phyloP scores from a whole-genome alignment of 345 rosid species.

The Aethionema arabicum region DNA sequence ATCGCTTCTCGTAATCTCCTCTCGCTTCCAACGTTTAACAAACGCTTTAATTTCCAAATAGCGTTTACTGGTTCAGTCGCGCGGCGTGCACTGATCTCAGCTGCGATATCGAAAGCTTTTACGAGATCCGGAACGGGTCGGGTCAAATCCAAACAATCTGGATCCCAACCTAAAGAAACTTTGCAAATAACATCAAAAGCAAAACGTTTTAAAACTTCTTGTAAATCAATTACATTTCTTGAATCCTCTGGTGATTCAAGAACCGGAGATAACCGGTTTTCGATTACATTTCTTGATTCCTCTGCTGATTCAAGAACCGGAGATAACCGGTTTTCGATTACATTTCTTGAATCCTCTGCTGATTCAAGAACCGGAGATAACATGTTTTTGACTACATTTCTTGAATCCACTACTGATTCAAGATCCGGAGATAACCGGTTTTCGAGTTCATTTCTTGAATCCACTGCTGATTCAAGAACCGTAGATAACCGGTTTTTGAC shows the following conservation, averaged over 20 bases:
- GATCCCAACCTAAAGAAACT: slow-evolving; percentile 58
- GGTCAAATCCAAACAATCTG: slow-evolving; percentile 48
- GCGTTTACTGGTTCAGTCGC: slow-evolving; percentile 48
- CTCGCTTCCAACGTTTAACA: slow-evolving; percentile 56
- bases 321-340: slow-evolving; percentile 50
- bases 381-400: slow-evolving; percentile 48
- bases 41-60: slow-evolving; percentile 67
- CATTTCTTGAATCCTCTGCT: slow-evolving; percentile 31
- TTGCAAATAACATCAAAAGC: slow-evolving; percentile 54
- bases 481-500: too few species aligned
- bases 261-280: slow-evolving; percentile 51
- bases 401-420: slow-evolving; percentile 32
- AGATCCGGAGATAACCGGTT: slow-evolving; percentile 53
- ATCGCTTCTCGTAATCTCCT: slow-evolving; percentile 50
- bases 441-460: slow-evolving; percentile 55
- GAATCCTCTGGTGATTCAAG: slow-evolving; percentile 39
- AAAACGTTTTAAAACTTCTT: slow-evolving; percentile 57
- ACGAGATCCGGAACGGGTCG: slow-evolving; percentile 44
- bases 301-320: slow-evolving; percentile 48
- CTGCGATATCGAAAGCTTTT: slow-evolving; percentile 54
- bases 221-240: slow-evolving; percentile 42
- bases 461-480: too few species aligned
- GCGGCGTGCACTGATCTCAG: slow-evolving; percentile 55
- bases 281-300: slow-evolving; percentile 39
- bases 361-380: slow-evolving; percentile 52